Evolutionary conservation across 2,329 filamentous ascomycete species (phyloP), one percentile per base, ranked within the genome.

Genomic region (Pseudogymnoascus sp.): DNA sequence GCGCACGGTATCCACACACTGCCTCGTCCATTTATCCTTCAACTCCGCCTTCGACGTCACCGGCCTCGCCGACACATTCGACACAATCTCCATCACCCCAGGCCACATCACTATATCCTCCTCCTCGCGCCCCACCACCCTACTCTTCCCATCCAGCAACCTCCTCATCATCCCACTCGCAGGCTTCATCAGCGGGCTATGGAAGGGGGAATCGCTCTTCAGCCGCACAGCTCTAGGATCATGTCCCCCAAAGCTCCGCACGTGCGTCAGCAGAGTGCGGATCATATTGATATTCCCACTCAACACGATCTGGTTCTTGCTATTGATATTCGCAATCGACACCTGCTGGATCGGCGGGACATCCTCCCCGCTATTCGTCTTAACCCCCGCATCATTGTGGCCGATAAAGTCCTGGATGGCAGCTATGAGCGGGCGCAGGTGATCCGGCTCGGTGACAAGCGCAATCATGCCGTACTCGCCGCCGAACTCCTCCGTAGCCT

Each of bases 391-490:
- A 66, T 82, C 81, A 60, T 83, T 82, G 69, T 90, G 85, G 14
- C 87, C 88, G 14, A 96, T 83, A 70, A 96, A 96, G 67, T 90
- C 88, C 73, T 88, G 82, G 65, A 96, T 90, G 2, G 89, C 87
- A 64, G 82, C 81, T 65, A 96, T 84, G 62, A 97, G 80, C 4
- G 80, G 75, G 11, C 80, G 77, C 65, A 97, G 82, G 73, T 92
- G 90, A 68, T 87, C 83, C 3, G 91, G 88, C 73, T 97, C 92
- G 65, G 92, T 96, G 6, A 98, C 88, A 10, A 97, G 79, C 4
- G 93, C 93, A 2, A 97, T 87, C 93, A 98, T 98, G 72, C 93
- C 93, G 72, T 96, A 95, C 70, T 92, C 90, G 68, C 90, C 90
- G 64, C 90, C 90, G 68, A 87, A 86, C 66, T 84, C 77, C 66